Conservation (phyloP, 345 rosid genomes). For the Cardamine chenopodiifolia region DNA sequence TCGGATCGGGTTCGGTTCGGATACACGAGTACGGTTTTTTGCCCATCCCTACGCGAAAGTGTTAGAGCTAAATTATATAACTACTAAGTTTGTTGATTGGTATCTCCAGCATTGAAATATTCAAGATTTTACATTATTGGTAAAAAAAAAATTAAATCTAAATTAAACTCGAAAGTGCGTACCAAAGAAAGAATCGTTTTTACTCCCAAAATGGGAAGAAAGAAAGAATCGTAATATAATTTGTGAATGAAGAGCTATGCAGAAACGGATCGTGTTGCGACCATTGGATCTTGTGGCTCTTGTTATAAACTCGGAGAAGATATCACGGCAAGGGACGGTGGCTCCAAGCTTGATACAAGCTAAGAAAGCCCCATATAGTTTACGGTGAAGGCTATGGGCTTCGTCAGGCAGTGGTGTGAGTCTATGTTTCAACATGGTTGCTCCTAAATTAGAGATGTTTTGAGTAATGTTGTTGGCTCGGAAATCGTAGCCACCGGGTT, state of each 20-base stretch:
- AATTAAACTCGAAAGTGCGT: background rate
- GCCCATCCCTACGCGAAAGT: too few relatives aligned
- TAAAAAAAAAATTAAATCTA: background rate
- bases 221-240: conserved; percentile 4
- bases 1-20: too few relatives aligned
- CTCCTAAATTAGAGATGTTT: conserved; percentile 73
- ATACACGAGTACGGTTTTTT: too few relatives aligned
- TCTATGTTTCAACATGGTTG: conserved; percentile 91
- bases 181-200: conserved; percentile 30
- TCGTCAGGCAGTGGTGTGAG: conserved; percentile 96
- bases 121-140: conserved; percentile 30
- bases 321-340: conserved; percentile 73
- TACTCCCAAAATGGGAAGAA: conserved; percentile 12
- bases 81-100: conserved; percentile 24
- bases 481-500: conserved; percentile 80
- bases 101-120: conserved; percentile 36
- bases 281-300: conserved; percentile 44
- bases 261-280: conserved; percentile 46
- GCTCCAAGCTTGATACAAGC: conserved; percentile 94
- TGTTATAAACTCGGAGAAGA: conserved; percentile 59
- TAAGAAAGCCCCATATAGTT: conserved; percentile 92
- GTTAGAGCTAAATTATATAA: conserved; percentile 76
- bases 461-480: conserved; percentile 68
- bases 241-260: conserved; percentile 12
- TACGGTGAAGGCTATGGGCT: conserved; percentile 93